Evolutionary conservation across 305 asterid genomes (phyloP).

Genomic region (Fraxinus angustifolia): DNA sequence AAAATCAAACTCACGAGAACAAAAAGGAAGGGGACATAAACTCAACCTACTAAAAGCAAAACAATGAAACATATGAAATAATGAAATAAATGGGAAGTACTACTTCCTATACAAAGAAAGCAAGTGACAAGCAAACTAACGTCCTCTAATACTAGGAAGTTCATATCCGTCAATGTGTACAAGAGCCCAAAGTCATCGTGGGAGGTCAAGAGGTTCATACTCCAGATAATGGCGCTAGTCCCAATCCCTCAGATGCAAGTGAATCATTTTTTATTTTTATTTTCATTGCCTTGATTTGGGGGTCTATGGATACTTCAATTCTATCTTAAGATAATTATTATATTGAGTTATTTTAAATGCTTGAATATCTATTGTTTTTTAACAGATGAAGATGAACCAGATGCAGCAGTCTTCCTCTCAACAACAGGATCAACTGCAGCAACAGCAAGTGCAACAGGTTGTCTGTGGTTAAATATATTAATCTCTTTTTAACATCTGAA

Average conservation of each 20-base stretch:
- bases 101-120: not conserved
- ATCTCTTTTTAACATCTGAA: slow-evolving; percentile 1
- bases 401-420: slow-evolving; percentile 91
- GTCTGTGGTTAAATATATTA: slow-evolving; percentile 19
- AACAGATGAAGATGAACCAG: slow-evolving; percentile 81
- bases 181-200: not conserved
- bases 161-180: not conserved
- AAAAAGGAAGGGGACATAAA: not conserved
- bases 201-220: not conserved
- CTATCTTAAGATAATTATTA: not conserved
- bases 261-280: not conserved
- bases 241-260: not conserved
- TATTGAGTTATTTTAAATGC: not conserved
- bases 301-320: not conserved
- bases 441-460: slow-evolving; percentile 78
- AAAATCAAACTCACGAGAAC: not conserved
- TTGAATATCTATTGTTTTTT: not conserved
- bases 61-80: not conserved
- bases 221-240: not conserved
- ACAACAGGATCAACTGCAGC: slow-evolving; percentile 91
- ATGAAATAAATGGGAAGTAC: not conserved
- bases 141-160: not conserved
- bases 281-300: not conserved
- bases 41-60: not conserved
- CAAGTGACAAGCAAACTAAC: not conserved